Percentiles rank a stretch among this genome's conserved stretches.
Conservation (phyloP, 1,284 basidiomycete genomes). For the Pseudozyma flocculosa region DNA sequence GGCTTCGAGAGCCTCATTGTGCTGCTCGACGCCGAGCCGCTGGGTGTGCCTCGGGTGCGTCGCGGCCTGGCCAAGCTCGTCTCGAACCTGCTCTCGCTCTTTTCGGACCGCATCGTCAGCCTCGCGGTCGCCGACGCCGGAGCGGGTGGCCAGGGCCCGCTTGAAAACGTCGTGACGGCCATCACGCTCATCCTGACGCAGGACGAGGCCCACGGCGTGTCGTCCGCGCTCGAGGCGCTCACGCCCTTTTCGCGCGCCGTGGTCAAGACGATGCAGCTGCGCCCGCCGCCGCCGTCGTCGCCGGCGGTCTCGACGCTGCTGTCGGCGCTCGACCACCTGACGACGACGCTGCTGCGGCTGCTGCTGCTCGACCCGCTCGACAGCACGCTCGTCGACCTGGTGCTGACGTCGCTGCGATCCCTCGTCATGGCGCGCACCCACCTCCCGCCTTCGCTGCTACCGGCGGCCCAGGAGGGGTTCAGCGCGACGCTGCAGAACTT, state of each 20-base stretch:
- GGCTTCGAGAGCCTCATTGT: slow-evolving; percentile 34
- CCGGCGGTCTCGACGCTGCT: slow-evolving; percentile 2
- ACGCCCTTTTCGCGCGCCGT: slow-evolving; percentile 6
- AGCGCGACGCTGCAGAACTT: too few relatives aligned
- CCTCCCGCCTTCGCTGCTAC: too few relatives aligned
- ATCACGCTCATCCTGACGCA: slow-evolving; percentile 26
- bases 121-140: slow-evolving; percentile 3
- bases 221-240: slow-evolving; percentile 23
- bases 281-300: slow-evolving; percentile 2
- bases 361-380: slow-evolving; percentile 22
- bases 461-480: too few relatives aligned
- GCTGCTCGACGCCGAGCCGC: slow-evolving; percentile 18
- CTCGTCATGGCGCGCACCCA: slow-evolving; percentile 7
- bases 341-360: slow-evolving; percentile 9
- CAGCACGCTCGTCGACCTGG: slow-evolving; percentile 14
- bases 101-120: slow-evolving; percentile 17
- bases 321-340: slow-evolving; percentile 7
- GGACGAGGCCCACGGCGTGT: slow-evolving; percentile 29
- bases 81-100: slow-evolving; percentile 14
- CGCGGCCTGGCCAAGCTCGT: slow-evolving; percentile 23
- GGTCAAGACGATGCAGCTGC: slow-evolving; percentile 8
- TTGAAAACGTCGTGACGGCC: slow-evolving; percentile 18
- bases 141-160: not conserved
- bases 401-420: slow-evolving; percentile 14
- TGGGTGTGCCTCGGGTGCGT: slow-evolving; percentile 24